phyloP scores from a whole-genome alignment of 169 alveolate genomes.

The Eimeria sp. region DNA sequence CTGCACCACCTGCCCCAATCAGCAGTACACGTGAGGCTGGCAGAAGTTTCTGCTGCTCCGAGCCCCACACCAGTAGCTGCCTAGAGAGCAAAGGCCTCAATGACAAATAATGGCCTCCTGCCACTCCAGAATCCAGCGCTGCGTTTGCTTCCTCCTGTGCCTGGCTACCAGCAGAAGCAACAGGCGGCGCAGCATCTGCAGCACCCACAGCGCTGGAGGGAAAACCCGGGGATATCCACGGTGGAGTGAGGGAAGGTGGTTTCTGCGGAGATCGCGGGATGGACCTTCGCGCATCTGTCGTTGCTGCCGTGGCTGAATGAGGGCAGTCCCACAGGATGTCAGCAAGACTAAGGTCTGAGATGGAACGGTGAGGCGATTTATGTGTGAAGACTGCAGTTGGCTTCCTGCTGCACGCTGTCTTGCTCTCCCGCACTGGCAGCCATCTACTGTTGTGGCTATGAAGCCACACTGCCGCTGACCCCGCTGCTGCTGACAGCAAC shows the following conservation, averaged over 20 bases:
- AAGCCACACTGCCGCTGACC: background rate
- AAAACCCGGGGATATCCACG: background rate
- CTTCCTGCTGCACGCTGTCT: background rate
- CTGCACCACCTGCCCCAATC: conserved; percentile 80
- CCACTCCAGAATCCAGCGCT: background rate
- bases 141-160: background rate
- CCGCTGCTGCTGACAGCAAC: background rate
- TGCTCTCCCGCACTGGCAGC: background rate
- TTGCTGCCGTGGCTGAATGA: background rate
- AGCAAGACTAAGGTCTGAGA: background rate
- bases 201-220: background rate
- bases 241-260: background rate
- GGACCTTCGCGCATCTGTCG: background rate
- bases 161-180: background rate
- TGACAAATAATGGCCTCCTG: background rate
- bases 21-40: conserved; percentile 73
- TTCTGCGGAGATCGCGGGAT: background rate
- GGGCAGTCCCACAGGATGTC: background rate
- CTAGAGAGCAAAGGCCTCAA: conserved; percentile 39
- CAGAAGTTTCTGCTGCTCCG: conserved; percentile 68
- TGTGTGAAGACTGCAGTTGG: background rate
- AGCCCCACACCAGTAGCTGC: conserved; percentile 73
- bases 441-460: background rate
- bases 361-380: no score
- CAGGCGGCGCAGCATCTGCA: background rate